Evolutionary conservation across 2,329 filamentous ascomycete species (phyloP).

Genomic region (Cadophora sp.): DNA sequence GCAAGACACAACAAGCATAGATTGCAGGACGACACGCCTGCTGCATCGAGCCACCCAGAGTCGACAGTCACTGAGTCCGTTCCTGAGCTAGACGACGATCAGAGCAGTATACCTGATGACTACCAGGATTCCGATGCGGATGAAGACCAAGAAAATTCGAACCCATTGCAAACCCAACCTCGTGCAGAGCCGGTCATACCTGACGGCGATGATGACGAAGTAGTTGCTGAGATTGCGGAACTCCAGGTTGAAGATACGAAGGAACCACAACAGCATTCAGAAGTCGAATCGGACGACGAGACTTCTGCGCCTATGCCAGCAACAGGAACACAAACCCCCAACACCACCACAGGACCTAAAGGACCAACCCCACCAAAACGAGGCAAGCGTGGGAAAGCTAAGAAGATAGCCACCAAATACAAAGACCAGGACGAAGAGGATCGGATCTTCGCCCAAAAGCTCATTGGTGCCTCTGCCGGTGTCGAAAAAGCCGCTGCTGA

Average conservation of each 20-base stretch:
- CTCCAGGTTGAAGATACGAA: constrained; percentile 25
- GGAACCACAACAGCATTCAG: constrained; percentile 36
- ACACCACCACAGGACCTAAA: constrained; percentile 49
- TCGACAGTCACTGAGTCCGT: constrained; percentile 3
- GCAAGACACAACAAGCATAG: constrained; percentile 79
- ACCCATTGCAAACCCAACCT: constrained; percentile 35
- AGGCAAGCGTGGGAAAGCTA: constrained; percentile 82
- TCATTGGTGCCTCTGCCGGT: constrained; percentile 80
- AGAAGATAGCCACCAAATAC: constrained; percentile 89
- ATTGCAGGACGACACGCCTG: constrained; percentile 49
- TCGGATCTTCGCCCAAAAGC: constrained; percentile 77
- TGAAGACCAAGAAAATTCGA: constrained; percentile 38
- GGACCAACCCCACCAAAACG: constrained; percentile 60
- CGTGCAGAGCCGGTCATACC: constrained; percentile 29
- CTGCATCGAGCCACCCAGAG: not conserved
- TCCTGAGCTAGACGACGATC: constrained; percentile 24
- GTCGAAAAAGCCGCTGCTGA: constrained; percentile 73
- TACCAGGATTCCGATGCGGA: constrained; percentile 41
- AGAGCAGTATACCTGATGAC: constrained; percentile 33
- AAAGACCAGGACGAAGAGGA: constrained; percentile 95
- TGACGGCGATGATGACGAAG: constrained; percentile 36
- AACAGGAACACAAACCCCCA: constrained; percentile 37
- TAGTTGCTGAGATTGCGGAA: constrained; percentile 34
- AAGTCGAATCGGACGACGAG: constrained; percentile 36
- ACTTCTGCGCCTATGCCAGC: constrained; percentile 18